These are phyloP conservation scores for Berkeleyomyces basicola DNA, from an alignment of 2,329 filamentous ascomycete species.

Conservation along the genomic window DNA sequence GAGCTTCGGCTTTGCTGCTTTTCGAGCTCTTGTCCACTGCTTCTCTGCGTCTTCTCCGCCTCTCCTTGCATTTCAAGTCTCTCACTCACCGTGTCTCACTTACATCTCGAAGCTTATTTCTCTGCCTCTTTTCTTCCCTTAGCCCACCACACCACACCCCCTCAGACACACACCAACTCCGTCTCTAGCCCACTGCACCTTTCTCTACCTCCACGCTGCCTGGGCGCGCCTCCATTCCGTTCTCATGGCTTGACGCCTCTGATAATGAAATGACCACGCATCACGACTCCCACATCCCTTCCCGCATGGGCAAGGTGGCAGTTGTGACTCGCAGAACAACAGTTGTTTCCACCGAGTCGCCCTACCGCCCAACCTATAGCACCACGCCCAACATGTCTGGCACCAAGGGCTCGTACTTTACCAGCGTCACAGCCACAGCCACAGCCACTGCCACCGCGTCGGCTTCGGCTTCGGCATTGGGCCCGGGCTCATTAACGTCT, in stretches of 20 bases:
- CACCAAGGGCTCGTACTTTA: neutral
- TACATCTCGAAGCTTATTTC: neutral
- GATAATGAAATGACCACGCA: slow-evolving; percentile 8
- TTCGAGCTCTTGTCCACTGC: neutral
- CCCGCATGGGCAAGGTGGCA: neutral
- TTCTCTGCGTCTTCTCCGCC: neutral
- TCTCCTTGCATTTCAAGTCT: neutral
- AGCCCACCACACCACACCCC: neutral
- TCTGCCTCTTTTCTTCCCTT: neutral
- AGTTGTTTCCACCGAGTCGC: slow-evolving; percentile 5
- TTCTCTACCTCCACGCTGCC: neutral
- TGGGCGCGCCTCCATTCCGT: neutral
- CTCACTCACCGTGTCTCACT: neutral
- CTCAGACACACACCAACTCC: neutral
- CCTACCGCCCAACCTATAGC: slow-evolving; percentile 7
- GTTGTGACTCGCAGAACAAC: slow-evolving; percentile 6
- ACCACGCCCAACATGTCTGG: slow-evolving; percentile 8
- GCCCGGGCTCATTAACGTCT: neutral
- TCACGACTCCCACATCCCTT: slow-evolving; percentile 6
- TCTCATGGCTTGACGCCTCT: slow-evolving; percentile 2
- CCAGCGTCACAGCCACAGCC: neutral
- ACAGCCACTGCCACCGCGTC: neutral
- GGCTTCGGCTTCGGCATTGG: neutral
- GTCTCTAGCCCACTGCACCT: neutral
- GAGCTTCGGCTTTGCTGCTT: neutral